These are phyloP conservation scores for Pyrenochaeta sp. DNA, from an alignment of 2,329 filamentous ascomycete species.

Conservation along the genomic window DNA sequence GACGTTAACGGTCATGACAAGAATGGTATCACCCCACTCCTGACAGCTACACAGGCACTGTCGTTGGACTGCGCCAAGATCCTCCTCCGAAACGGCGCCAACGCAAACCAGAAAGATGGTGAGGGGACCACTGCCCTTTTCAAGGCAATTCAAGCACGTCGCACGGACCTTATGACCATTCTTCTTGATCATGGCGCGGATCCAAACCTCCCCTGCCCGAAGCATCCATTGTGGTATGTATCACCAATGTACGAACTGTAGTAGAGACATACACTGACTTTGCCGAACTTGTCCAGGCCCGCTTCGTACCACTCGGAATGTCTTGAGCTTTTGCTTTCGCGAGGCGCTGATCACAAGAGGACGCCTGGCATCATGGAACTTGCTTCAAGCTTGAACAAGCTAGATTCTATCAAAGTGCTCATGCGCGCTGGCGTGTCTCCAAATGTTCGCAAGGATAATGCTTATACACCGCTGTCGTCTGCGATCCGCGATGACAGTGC, in stretches of 20 bases:
- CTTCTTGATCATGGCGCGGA: conserved; percentile 69
- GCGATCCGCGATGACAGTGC: conserved; percentile 71
- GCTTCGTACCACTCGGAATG: too few species aligned
- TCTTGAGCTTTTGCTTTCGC: conserved; percentile 65
- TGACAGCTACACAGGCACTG: conserved; percentile 35
- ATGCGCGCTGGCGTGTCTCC: conserved; percentile 67
- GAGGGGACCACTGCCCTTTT: conserved; percentile 72
- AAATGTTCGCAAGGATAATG: conserved; percentile 70
- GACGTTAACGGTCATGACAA: conserved; percentile 42
- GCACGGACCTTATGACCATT: conserved; percentile 64
- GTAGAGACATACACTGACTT: too few species aligned
- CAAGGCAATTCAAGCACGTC: conserved; percentile 65
- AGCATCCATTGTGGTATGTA: conserved; percentile 76
- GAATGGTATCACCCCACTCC: conserved; percentile 39
- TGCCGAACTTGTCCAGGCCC: too few species aligned
- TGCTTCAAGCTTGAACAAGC: conserved; percentile 65
- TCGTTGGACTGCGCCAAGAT: conserved; percentile 57
- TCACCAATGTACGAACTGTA: conserved; percentile 68
- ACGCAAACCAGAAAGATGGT: conserved; percentile 67
- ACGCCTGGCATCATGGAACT: conserved; percentile 71
- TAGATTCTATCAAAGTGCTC: conserved; percentile 67
- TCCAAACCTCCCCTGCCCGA: conserved; percentile 73
- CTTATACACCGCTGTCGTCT: conserved; percentile 73
- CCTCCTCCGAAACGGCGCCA: conserved; percentile 53
- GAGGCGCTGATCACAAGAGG: conserved; percentile 69